phyloP scores from a whole-genome alignment of 331 rosid genomes.

The Stylosanthes scabra region DNA sequence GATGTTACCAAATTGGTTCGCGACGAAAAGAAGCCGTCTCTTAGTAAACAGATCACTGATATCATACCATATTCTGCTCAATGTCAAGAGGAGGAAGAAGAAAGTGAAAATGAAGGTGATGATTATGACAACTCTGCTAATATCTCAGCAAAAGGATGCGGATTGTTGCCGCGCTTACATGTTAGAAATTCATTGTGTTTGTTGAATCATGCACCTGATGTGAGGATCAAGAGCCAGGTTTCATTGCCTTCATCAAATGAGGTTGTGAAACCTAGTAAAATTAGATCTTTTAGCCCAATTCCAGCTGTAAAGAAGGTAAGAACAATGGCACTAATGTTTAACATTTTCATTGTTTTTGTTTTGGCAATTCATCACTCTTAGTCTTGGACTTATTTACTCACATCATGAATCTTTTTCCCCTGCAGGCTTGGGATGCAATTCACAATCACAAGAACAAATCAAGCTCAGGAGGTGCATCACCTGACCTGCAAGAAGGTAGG shows the following conservation, averaged over 20 bases:
- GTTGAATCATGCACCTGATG: conserved; percentile 66
- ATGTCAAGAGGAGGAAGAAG: conserved; percentile 60
- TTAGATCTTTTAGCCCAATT: conserved; percentile 62
- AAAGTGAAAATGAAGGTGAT: conserved; percentile 59
- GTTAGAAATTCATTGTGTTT: conserved; percentile 72
- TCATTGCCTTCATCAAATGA: conserved; percentile 42
- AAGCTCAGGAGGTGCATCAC: conserved; percentile 43
- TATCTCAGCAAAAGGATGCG: conserved; percentile 78
- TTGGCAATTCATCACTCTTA: conserved; percentile 10
- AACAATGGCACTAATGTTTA: conserved; percentile 9
- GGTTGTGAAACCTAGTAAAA: conserved; percentile 53
- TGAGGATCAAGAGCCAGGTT: conserved; percentile 56
- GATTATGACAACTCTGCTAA: conserved; percentile 45
- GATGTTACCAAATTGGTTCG: conserved; percentile 52
- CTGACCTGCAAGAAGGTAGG: conserved; percentile 54
- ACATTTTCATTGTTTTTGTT: background rate
- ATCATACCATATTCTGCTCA: conserved; percentile 50
- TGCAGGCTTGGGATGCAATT: conserved; percentile 67
- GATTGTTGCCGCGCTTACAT: conserved; percentile 68
- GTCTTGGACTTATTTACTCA: conserved; percentile 35
- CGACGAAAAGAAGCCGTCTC: conserved; percentile 55
- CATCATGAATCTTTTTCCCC: conserved; percentile 32
- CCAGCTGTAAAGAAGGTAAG: conserved; percentile 73
- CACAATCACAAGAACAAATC: conserved; percentile 56
- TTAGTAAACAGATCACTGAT: conserved; percentile 47